A percentile compares a stretch with the other conserved stretches of the same genome.
phyloP scores from a whole-genome alignment of 371 early-diverging fungal genomes.

The Mortierella sp. region DNA sequence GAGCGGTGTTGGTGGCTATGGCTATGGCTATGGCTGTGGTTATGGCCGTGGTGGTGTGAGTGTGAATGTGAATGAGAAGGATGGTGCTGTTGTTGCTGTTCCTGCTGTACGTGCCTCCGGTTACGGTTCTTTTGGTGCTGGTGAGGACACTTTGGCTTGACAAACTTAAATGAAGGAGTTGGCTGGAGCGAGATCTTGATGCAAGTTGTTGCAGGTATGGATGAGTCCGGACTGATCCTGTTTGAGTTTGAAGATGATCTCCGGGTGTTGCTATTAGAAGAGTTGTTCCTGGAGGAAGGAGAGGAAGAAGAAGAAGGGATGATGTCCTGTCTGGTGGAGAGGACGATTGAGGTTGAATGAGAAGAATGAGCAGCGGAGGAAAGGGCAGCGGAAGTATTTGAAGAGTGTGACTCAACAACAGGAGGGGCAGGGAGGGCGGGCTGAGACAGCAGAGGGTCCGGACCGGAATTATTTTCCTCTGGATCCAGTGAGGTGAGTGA shows the following conservation, averaged over 20 bases:
- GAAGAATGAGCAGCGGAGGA: not conserved
- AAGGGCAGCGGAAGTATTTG: not conserved
- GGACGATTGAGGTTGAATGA: not conserved
- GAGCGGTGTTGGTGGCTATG: constrained; percentile 11
- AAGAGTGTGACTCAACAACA: not conserved
- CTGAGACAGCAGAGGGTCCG: not conserved
- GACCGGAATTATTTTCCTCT: constrained; percentile 10
- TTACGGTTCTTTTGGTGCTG: constrained; percentile 32
- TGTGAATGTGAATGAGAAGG: constrained; percentile 12
- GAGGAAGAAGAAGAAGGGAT: not conserved
- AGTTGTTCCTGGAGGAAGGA: not conserved
- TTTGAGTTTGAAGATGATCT: constrained; percentile 16
- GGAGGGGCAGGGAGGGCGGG: constrained; percentile 2
- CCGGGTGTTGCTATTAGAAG: not conserved
- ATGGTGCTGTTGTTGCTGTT: constrained; percentile 35
- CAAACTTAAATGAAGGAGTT: constrained; percentile 35
- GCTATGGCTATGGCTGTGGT: not conserved
- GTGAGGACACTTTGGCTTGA: constrained; percentile 52
- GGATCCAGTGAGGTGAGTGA: constrained; percentile 27
- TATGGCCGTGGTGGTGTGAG: constrained; percentile 15
- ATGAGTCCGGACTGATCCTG: constrained; percentile 44
- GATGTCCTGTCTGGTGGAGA: constrained; percentile 4
- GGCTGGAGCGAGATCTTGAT: constrained; percentile 56
- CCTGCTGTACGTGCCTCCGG: constrained; percentile 37
- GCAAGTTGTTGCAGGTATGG: constrained; percentile 47